Evolutionary conservation across 495 filamentous ascomycete species (phyloP).

Genomic region (Articulospora tetracladia): DNA sequence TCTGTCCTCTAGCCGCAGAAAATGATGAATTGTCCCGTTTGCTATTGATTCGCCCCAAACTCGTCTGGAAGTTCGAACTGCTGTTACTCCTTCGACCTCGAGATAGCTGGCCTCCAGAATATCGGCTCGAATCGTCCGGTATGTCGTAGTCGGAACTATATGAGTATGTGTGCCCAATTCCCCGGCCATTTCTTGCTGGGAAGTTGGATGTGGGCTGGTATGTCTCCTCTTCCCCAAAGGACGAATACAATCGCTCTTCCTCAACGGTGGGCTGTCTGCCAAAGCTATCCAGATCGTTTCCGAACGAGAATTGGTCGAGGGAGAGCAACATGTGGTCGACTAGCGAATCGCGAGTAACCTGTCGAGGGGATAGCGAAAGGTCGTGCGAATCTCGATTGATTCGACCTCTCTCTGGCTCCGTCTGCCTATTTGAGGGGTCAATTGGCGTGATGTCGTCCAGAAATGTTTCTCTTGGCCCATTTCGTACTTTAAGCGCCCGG

Average conservation of each 20-base stretch:
- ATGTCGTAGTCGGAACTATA: constrained; percentile 67
- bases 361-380: constrained; percentile 69
- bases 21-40: constrained; percentile 35
- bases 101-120: constrained; percentile 52
- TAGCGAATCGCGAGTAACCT: constrained; percentile 78
- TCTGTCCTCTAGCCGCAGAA: constrained; percentile 6
- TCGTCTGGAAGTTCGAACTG: constrained; percentile 67
- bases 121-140: constrained; percentile 60
- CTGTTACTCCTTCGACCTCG: constrained; percentile 75
- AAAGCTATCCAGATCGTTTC: constrained; percentile 36
- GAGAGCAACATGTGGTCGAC: constrained; percentile 91
- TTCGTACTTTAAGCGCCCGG: constrained; percentile 22
- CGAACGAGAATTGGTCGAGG: constrained; percentile 70
- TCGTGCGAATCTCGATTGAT: constrained; percentile 75
- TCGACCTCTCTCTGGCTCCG: constrained; percentile 27
- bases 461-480: constrained; percentile 38
- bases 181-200: constrained; percentile 31
- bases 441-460: constrained; percentile 42
- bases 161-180: constrained; percentile 64
- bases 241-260: constrained; percentile 30
- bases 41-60: constrained; percentile 62
- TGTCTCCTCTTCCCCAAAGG: constrained; percentile 37
- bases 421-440: constrained; percentile 36
- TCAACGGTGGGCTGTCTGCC: constrained; percentile 21
- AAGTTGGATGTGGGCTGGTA: constrained; percentile 24